Evolutionary conservation across 2,329 filamentous ascomycete species (phyloP), one percentile per base, ranked within the genome.

Genomic region (Xylariaceae sp.): DNA sequence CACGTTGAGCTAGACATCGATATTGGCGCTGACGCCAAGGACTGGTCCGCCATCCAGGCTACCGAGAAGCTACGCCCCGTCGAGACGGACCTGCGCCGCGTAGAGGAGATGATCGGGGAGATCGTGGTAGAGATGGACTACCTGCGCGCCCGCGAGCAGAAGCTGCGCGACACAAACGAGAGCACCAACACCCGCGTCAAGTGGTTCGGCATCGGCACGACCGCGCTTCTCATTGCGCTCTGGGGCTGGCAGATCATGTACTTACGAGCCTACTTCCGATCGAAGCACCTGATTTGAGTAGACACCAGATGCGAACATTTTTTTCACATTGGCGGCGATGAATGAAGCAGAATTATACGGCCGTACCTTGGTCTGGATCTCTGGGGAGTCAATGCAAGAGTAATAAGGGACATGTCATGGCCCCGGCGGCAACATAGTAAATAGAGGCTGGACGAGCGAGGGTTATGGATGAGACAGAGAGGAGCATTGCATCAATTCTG

Each of bases 241-340:
- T 95, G 94, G 72, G 91, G 78, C 40, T 99, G 94, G 94, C 94
- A 99, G 84, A 89, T 99, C 68, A 85, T 99, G 70, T 99, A 99
- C 75, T 80, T 99, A 74, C 83, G 94, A 71, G 92, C 92, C 60
- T 99, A 99, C 80, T 99, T 99, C 80, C 85, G 91, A 80, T 88
- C 67, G 36, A 70, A 70, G 67, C 68, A 70, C 49, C 51, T 70
- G 55, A 70, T 70, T 54, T 70, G 60, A 61, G 21, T 13, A 36
- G 34, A 39, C 2, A 44, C 22, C 10, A 19, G 15, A 34, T 12
- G 13, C 32, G 32, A 26, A 5, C 10, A 15, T 18, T n/a, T 26
- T 21, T 21, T 18, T 6, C 22, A 36, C 9, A 21, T 37, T 18
- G 22, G 21, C 22, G 29, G 36, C 22, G 19, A 49, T 22, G 19